Evolutionary conservation across 2,329 filamentous ascomycete species (phyloP).

Genomic region (Verticillium tricorpus): DNA sequence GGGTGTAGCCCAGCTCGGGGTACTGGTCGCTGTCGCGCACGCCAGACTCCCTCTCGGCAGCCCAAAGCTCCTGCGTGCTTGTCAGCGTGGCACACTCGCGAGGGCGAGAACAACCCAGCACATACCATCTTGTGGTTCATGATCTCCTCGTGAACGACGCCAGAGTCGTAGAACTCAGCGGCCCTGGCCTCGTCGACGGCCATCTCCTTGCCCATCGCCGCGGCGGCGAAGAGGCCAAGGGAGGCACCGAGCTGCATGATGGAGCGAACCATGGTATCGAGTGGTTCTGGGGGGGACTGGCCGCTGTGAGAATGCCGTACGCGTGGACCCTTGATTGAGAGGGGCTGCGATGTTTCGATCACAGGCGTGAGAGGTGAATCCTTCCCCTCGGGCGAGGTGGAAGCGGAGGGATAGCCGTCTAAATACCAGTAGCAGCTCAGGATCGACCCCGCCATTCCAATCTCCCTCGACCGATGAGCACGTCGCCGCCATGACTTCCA

Average conservation of each 20-base stretch:
- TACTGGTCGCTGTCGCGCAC: constrained; percentile 26
- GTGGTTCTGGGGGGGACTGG: not conserved
- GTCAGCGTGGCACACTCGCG: not conserved
- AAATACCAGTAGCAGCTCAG: no score
- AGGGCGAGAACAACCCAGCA: not conserved
- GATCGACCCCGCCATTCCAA: no score
- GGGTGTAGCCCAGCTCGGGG: constrained; percentile 30
- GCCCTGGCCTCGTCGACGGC: constrained; percentile 11
- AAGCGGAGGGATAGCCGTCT: no score
- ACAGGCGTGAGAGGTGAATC: no score
- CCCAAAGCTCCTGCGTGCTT: not conserved
- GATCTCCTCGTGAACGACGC: constrained; percentile 12
- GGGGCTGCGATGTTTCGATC: not conserved
- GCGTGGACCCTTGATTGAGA: not conserved
- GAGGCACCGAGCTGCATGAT: not conserved
- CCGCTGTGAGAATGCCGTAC: not conserved
- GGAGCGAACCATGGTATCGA: not conserved
- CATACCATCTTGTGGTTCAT: constrained; percentile 7
- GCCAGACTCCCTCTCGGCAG: not conserved
- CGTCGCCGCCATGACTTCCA: not conserved
- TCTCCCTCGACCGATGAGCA: not conserved
- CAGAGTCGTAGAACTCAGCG: constrained; percentile 12
- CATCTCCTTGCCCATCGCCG: constrained; percentile 10
- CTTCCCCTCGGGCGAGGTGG: no score
- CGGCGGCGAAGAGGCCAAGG: not conserved